Base-by-base conservation (phyloP, 2,329 filamentous ascomycete species). In the Cadophora malorum region DNA sequence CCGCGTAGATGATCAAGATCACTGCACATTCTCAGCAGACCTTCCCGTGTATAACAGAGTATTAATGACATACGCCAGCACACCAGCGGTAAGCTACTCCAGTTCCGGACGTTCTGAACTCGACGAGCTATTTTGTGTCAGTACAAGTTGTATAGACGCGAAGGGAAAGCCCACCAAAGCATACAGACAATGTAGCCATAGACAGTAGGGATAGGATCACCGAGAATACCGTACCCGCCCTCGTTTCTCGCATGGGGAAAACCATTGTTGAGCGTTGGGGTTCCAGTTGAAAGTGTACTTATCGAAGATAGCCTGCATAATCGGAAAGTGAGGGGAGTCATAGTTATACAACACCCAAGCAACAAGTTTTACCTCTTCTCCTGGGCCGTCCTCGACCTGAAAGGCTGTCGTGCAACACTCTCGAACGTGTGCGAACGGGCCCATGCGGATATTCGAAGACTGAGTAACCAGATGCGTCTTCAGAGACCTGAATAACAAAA, bases 1-100 rank as follows among this genome's bases (percentile, higher is more conserved):
- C 87, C 67, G 80, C 49, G 71, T 90, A 90, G 45, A 90, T 86
- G 10, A 82, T 79, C 52, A 90, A 79, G 59, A 90, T 83, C 60
- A 90, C 88, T 90, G 33, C n/a, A 14, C 9, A 19, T 7, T 9
- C 45, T 73, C 16, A 69, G 56, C 45, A 41, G 9, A 10, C 19
- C 3, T 58, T 38, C 19, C 59, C 10, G n/a, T 7, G 16, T 14
- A 6, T 19, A 10, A 21, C 28, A 21, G 19, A 12, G 14, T 6
- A n/a, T 33, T 8, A 19, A 4, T 50, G 9, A 72, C 73, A 67
- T 65, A 76, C 74, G 38, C 74, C 74, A 75, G 47, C 74, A 75
- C 7, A 75, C 73, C 12, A 74, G 59, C 28, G 74, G 74, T 33
- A 75, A 67, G 61, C 56, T 64, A 16, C 55, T 61, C 74, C 74